Percentiles rank a stretch among this genome's conserved stretches.
Conservation (phyloP, 352 stramenopile genomes). For the Phytophthora boehmeriae region DNA sequence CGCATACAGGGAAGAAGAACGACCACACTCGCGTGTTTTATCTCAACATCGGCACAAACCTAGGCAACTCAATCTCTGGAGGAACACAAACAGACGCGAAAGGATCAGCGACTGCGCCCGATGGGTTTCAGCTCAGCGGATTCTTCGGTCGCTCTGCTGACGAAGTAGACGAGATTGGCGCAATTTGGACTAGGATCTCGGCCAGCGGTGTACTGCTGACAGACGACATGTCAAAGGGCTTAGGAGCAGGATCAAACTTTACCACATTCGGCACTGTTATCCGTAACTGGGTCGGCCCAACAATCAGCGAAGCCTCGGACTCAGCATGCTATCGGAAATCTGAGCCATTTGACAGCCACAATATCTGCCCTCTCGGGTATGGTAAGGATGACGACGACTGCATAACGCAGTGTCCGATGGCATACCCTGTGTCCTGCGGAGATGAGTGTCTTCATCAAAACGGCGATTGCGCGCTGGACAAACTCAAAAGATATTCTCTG, state of each 20-base stretch:
- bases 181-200: slow-evolving; percentile 25
- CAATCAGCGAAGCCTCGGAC: slow-evolving; percentile 15
- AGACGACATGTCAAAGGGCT: slow-evolving; percentile 11
- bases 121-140: slow-evolving; percentile 50
- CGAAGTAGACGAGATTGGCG: slow-evolving; percentile 46
- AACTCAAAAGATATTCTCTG: slow-evolving; percentile 30
- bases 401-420: slow-evolving; percentile 36
- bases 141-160: slow-evolving; percentile 51
- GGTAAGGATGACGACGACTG: slow-evolving; percentile 24
- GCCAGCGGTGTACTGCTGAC: slow-evolving; percentile 15
- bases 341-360: slow-evolving; percentile 16
- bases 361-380: slow-evolving; percentile 22
- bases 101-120: slow-evolving; percentile 35
- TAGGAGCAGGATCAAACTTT: slow-evolving; percentile 16
- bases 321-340: slow-evolving; percentile 26
- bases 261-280: slow-evolving; percentile 13
- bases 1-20: slow-evolving; percentile 41
- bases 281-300: slow-evolving; percentile 24
- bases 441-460: slow-evolving; percentile 48
- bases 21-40: slow-evolving; percentile 51
- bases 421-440: slow-evolving; percentile 38
- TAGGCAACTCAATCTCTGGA: slow-evolving; percentile 32
- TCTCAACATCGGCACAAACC: slow-evolving; percentile 42
- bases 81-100: slow-evolving; percentile 42
- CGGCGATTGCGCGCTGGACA: slow-evolving; percentile 16